Percentiles rank a stretch among this genome's conserved stretches.
Conservation (phyloP, 495 filamentous ascomycete species). For the Cercophora newfieldiana region DNA sequence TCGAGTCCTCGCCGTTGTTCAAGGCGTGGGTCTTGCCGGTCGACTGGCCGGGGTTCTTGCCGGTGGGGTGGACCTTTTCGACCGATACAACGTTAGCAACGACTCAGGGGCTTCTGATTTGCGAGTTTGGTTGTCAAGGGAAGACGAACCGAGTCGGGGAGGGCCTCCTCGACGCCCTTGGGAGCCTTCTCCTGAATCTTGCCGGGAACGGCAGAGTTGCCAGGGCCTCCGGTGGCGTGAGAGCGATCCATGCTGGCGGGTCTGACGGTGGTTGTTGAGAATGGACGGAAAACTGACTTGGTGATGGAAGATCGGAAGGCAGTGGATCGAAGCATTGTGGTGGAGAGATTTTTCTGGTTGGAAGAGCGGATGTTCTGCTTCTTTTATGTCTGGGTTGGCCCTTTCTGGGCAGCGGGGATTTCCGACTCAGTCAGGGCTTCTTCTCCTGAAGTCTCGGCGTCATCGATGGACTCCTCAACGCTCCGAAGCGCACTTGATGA, state of each 20-base stretch:
- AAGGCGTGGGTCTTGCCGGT: constrained; percentile 8
- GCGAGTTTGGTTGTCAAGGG: neutral
- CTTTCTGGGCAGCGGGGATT: neutral
- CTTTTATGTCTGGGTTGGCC: neutral
- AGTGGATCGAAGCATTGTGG: constrained; percentile 4
- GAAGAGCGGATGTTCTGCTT: neutral
- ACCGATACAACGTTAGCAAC: neutral
- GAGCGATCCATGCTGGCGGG: constrained; percentile 7
- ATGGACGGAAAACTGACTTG: neutral
- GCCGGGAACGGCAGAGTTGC: constrained; percentile 3
- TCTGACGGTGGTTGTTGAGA: constrained; percentile 13
- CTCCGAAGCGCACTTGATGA: too few species aligned
- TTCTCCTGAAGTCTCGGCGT: too few species aligned
- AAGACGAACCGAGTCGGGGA: constrained; percentile 8
- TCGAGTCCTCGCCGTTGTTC: constrained; percentile 11
- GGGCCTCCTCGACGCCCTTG: constrained; percentile 8
- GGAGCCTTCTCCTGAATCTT: constrained; percentile 11
- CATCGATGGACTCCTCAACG: too few species aligned
- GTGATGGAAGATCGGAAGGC: constrained; percentile 4
- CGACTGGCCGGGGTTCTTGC: constrained; percentile 10
- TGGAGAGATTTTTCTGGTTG: neutral
- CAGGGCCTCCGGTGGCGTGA: constrained; percentile 1
- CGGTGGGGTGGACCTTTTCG: constrained; percentile 8
- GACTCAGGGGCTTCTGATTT: too few species aligned
- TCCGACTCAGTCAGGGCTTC: too few species aligned